Evolutionary conservation across 306 rosid genomes (phyloP).

Genomic region (Castanospermum australe): DNA sequence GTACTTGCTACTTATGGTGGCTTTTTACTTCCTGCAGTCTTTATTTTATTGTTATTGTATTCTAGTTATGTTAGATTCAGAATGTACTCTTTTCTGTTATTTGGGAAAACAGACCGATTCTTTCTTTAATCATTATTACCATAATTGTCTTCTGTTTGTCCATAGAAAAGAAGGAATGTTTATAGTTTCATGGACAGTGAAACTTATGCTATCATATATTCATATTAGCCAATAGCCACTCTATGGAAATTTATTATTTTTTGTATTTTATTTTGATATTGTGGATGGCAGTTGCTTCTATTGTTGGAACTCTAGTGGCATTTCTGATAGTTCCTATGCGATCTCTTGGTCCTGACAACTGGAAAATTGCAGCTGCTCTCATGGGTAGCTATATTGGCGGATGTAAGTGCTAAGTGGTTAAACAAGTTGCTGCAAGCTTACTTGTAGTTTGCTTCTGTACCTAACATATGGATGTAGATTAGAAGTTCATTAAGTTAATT

Average conservation of each 20-base stretch:
- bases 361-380: constrained; percentile 46
- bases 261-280: constrained; percentile 1
- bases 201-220: not conserved
- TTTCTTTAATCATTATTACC: not conserved
- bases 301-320: constrained; percentile 42
- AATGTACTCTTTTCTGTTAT: not conserved
- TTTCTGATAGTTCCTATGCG: constrained; percentile 43
- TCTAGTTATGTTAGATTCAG: not conserved
- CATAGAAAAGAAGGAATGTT: not conserved
- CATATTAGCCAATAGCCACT: too few relatives aligned
- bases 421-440: constrained; percentile 2
- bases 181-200: not conserved
- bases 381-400: constrained; percentile 50
- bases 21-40: not conserved
- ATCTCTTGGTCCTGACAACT: constrained; percentile 43
- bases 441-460: not conserved
- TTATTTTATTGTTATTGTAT: not conserved
- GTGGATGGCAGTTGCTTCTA: constrained; percentile 32
- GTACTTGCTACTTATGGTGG: not conserved
- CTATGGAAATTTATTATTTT: not conserved
- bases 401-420: constrained; percentile 41
- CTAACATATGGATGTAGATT: not conserved
- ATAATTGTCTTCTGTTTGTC: not conserved
- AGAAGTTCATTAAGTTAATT: not conserved
- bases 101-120: not conserved